phyloP scores from a whole-genome alignment of 768 basidiomycete genomes.

The Rhodosporidiobolus sp. region DNA sequence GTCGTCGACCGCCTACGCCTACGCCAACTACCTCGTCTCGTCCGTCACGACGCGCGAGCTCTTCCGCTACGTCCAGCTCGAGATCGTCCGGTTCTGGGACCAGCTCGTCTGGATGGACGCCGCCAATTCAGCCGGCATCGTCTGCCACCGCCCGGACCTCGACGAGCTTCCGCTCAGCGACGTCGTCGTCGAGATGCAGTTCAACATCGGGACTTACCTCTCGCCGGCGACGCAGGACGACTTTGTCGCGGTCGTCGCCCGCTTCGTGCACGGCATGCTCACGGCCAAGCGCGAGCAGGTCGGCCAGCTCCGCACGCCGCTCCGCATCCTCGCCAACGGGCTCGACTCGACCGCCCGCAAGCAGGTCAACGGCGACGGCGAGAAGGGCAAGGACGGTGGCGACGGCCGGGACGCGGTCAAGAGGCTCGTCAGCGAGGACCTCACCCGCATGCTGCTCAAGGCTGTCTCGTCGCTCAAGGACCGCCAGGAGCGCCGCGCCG shows the following conservation, averaged over 20 bases:
- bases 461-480: conserved; percentile 59
- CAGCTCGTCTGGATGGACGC: conserved; percentile 93
- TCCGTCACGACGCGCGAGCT: conserved; percentile 92
- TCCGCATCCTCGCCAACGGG: conserved; percentile 66
- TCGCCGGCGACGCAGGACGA: conserved; percentile 75
- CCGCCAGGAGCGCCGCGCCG: conserved; percentile 50
- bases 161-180: conserved; percentile 67
- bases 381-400: conserved; percentile 53
- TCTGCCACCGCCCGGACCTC: conserved; percentile 64
- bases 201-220: conserved; percentile 89
- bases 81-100: conserved; percentile 86
- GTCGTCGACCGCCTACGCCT: conserved; percentile 89
- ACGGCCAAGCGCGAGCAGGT: conserved; percentile 60
- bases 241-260: conserved; percentile 69
- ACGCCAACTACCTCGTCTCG: conserved; percentile 88
- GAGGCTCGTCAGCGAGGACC: conserved; percentile 71
- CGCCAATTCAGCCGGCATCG: conserved; percentile 83
- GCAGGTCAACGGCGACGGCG: conserved; percentile 66
- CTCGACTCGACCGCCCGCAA: conserved; percentile 24
- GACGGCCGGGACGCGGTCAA: conserved; percentile 67
- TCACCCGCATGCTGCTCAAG: conserved; percentile 76
- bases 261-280: conserved; percentile 81
- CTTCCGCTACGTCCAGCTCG: conserved; percentile 86
- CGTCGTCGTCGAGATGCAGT: conserved; percentile 69
- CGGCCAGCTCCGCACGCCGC: conserved; percentile 63